Evolutionary conservation across 495 filamentous ascomycete species (phyloP), one percentile per base, ranked within the genome.

Genomic region (Xanthoparmelia taractica): DNA sequence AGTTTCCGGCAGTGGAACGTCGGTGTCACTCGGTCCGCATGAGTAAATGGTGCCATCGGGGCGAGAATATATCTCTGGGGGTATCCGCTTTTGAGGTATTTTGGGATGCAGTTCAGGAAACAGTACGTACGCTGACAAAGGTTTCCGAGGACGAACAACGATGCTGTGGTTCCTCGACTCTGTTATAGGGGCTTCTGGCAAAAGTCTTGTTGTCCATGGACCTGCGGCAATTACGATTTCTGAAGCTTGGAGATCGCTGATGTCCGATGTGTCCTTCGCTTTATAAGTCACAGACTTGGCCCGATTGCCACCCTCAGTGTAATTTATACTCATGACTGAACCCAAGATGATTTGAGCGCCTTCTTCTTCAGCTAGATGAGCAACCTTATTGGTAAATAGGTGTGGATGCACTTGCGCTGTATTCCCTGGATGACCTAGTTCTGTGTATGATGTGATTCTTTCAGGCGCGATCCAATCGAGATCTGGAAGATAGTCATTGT

Each of bases 391-490:
- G 11, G 63, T 64, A 33, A 64, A 64, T 15, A 52, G 63, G 57
- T 89, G 91, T 4, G 93, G 93, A 73, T 97, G 93, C 8, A 97
- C 93, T 72, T 97, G 93, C 4, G 92, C 90, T 2, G 93, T 97
- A 43, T 84, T 86, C 12, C 81, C 82, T 0, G 87, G 86, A 4
- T 78, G 76, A 10, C 91, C 90, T 89, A 97, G 96, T 11, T 11
- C 45, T 25, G n/a, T 48, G 45, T 48, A 48, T 8, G 45, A 48
- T n/a, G 45, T 23, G 8, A 48, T 48, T 3, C 45, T 48, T 48
- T 48, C 45, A 23, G 45, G 45, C 11, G 25, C 6, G 3, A 48
- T 25, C 45, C 45, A 25, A 48, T 48, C 12, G 8, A 48, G 6
- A 11, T 48, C n/a, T n/a, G 20, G 45, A 1, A n/a, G 45, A 25